Evolutionary conservation across 1,284 basidiomycete species (phyloP).

Genomic region (Apiotrichum siamense): DNA sequence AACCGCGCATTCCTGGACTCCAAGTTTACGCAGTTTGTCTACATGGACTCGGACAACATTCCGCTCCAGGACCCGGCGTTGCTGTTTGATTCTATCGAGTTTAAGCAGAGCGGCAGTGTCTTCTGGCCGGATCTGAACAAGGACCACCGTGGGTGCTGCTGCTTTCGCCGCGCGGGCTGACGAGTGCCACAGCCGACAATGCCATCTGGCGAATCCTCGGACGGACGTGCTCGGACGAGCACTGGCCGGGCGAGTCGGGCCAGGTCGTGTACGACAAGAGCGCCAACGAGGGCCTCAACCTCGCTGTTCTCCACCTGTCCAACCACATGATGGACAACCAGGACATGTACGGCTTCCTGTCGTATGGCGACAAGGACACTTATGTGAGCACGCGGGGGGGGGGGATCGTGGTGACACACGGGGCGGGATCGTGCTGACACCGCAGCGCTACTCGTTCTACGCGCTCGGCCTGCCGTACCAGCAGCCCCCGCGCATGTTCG

Average conservation of each 20-base stretch:
- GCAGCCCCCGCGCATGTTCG: conserved; percentile 45
- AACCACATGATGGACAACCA: conserved; percentile 48
- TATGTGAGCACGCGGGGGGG: too few relatives aligned
- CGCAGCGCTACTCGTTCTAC: conserved; percentile 48
- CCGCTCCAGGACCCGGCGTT: conserved; percentile 46
- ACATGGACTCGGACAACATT: conserved; percentile 49
- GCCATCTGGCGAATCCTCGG: conserved; percentile 50
- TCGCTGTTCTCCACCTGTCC: conserved; percentile 49
- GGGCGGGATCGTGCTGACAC: conserved; percentile 3
- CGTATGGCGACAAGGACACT: conserved; percentile 49
- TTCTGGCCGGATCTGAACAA: conserved; percentile 52
- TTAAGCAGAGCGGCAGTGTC: conserved; percentile 45
- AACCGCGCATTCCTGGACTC: conserved; percentile 40
- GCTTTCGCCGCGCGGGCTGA: background rate
- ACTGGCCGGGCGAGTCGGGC: conserved; percentile 51
- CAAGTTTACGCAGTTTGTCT: conserved; percentile 44
- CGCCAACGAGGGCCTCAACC: conserved; percentile 49
- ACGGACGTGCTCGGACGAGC: conserved; percentile 45
- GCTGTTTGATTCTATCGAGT: conserved; percentile 48
- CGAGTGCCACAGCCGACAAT: conserved; percentile 44
- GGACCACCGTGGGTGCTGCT: conserved; percentile 46
- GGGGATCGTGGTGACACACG: too few relatives aligned
- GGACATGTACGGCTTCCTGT: conserved; percentile 47
- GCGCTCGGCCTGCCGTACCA: conserved; percentile 47
- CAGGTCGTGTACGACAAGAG: conserved; percentile 50